phyloP scores from a whole-genome alignment of 2,329 filamentous ascomycete species.

The Colletotrichum zoysiae region DNA sequence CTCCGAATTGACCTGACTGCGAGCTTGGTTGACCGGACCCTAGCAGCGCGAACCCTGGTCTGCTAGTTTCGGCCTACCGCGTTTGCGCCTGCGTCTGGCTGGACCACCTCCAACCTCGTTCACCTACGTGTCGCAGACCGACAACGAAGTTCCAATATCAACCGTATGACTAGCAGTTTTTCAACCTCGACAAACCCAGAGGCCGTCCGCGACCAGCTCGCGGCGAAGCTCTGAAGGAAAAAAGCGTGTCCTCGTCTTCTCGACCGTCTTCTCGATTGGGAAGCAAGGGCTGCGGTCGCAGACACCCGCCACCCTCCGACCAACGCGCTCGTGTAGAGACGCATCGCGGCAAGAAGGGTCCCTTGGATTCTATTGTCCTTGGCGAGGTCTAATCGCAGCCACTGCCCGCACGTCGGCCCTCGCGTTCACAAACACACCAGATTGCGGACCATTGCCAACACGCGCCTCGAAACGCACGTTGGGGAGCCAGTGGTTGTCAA shows the following conservation, averaged over 20 bases:
- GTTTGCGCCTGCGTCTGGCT: slow-evolving; percentile 29
- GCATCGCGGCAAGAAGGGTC: neutral
- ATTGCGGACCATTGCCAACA: slow-evolving; percentile 1
- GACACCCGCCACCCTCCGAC: neutral
- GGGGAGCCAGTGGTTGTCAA: neutral
- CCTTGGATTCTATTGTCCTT: neutral
- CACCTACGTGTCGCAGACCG: slow-evolving; percentile 18
- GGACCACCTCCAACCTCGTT: slow-evolving; percentile 22
- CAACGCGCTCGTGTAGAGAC: neutral
- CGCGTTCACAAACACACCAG: neutral
- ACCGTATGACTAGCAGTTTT: neutral
- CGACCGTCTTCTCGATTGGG: neutral
- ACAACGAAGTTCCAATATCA: neutral
- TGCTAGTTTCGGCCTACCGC: slow-evolving; percentile 23
- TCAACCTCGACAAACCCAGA: neutral
- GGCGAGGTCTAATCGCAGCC: neutral
- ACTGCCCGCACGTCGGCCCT: neutral
- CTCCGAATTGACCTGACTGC: neutral
- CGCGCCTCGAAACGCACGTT: slow-evolving; percentile 16
- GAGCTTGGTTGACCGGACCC: neutral
- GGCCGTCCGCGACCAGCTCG: neutral
- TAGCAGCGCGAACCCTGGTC: slow-evolving; percentile 34
- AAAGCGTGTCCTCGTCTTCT: neutral
- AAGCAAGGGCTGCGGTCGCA: slow-evolving; percentile 13
- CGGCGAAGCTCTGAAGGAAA: neutral